Conservation (phyloP, 441 rosid genomes). For the Flueggea neowawraea region DNA sequence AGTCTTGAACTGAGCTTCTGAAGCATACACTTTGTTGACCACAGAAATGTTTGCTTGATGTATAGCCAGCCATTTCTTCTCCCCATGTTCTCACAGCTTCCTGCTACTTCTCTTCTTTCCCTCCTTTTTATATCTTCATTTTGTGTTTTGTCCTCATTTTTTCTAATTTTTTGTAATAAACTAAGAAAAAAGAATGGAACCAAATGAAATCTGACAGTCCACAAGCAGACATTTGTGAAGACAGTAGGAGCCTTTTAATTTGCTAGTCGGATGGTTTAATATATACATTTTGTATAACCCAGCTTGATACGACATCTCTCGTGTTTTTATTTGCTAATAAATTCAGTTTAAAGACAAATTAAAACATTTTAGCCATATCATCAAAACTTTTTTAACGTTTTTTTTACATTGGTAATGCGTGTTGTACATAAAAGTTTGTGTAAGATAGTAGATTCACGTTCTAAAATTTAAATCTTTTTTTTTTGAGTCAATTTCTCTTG, state of each 20-base stretch:
- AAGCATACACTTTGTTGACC: slow-evolving; percentile 30
- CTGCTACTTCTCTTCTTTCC: not conserved
- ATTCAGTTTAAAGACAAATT: too few relatives aligned
- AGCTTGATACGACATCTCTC: not conserved
- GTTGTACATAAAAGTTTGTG: too few relatives aligned
- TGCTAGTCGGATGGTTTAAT: not conserved
- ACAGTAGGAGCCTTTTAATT: slow-evolving; percentile 16
- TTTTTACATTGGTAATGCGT: too few relatives aligned
- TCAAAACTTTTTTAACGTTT: too few relatives aligned
- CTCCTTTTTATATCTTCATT: slow-evolving; percentile 23
- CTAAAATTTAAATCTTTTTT: too few relatives aligned
- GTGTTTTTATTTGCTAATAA: too few relatives aligned
- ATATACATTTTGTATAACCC: slow-evolving; percentile 2
- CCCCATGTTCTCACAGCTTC: slow-evolving; percentile 27
- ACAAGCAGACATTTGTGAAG: slow-evolving; percentile 23
- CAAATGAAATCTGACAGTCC: slow-evolving; percentile 26
- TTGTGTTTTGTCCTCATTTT: not conserved
- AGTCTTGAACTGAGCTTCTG: slow-evolving; percentile 33
- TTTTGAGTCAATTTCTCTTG: too few relatives aligned
- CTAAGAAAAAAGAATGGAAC: slow-evolving; percentile 11
- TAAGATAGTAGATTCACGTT: too few relatives aligned
- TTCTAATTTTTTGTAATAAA: slow-evolving; percentile 7
- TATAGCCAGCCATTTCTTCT: slow-evolving; percentile 34
- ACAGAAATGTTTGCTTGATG: slow-evolving; percentile 30
- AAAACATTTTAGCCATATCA: too few relatives aligned